Base-by-base conservation (phyloP, 192 early-diverging fungal species). In the Podila clonocystis region DNA sequence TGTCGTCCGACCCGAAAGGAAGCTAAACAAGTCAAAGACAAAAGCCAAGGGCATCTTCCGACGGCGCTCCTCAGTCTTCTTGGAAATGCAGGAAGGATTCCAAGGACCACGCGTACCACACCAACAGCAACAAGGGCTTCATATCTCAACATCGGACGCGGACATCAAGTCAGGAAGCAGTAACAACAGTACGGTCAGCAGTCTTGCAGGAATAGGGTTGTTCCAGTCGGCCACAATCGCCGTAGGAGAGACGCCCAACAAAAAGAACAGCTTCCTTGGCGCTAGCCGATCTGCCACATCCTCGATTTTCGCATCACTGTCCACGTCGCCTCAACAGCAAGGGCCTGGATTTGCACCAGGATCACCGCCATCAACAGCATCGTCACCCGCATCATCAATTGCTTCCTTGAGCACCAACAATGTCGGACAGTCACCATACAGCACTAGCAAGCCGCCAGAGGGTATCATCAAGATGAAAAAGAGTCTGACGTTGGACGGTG, bases 1-100 rank as follows among this genome's bases (percentile, higher is more conserved):
- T 17, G 89, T 93, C 13, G 92, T 93, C 19, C 90, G 87, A 11
- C 87, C 87, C 11, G 84, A 83, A 28, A 74, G 73, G 30, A 77
- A 85, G 49, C 34, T 84, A 26, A 84, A 82, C 65, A 83, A 84
- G 33, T 74, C 83, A 13, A 78, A 82, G 48, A 73, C 63, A 20
- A 82, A 82, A 36, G 66, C 71, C 34, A 80, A 80, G 36, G 77
- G 77, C 4, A 80, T 80, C 59, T 80, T 80, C 30, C 65, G 70
- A 9, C 34, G 66, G 28, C 70, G 77, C 41, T 49, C 61, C 28
- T 64, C 65, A 17, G 7, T 49, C 28, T 34, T 36, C 36, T 29
- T 48, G 26, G 68, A 68, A 45, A 45, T 45, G 41, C 41, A 45
- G 41, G 13, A 45, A 45, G 41, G 41, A 4, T 45, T 45, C 41